A percentile compares a stretch with the other conserved stretches of the same genome.
Conservation (phyloP, 805 yeast species). For the Starmerella vaccinii region DNA sequence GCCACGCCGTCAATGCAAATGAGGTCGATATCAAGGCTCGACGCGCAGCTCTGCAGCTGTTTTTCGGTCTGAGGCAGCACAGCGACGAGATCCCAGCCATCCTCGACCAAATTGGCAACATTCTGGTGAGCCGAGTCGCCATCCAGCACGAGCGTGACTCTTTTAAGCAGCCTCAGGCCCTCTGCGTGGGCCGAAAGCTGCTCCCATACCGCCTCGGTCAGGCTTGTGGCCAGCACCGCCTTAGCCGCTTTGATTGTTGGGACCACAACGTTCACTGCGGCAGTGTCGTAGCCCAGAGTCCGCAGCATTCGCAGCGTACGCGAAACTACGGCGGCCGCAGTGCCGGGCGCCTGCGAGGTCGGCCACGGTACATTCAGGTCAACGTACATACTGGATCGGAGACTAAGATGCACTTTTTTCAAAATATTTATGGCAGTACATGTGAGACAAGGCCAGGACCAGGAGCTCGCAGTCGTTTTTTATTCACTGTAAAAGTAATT, state of each 20-base stretch:
- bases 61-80: slow-evolving; percentile 73
- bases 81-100: slow-evolving; percentile 63
- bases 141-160: slow-evolving; percentile 66
- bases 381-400: slow-evolving; percentile 24
- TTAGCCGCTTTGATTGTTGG: slow-evolving; percentile 16
- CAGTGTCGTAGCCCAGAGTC: slow-evolving; percentile 54
- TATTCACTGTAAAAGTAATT: no score
- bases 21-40: slow-evolving; percentile 70
- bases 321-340: slow-evolving; percentile 16
- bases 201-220: slow-evolving; percentile 25
- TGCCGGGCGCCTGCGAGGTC: not conserved
- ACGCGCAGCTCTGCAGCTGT: slow-evolving; percentile 62
- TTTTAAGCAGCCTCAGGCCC: slow-evolving; percentile 45
- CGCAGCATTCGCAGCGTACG: slow-evolving; percentile 25
- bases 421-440: not conserved
- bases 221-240: slow-evolving; percentile 16
- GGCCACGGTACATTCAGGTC: slow-evolving; percentile 35
- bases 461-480: no score
- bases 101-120: slow-evolving; percentile 13
- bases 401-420: slow-evolving; percentile 2
- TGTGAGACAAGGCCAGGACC: no score
- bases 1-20: slow-evolving; percentile 59
- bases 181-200: slow-evolving; percentile 31
- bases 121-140: slow-evolving; percentile 34
- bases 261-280: slow-evolving; percentile 57